Evolutionary conservation across 164 flowering plant genomes (phyloP).

Genomic region (Chimonanthus praecox): DNA sequence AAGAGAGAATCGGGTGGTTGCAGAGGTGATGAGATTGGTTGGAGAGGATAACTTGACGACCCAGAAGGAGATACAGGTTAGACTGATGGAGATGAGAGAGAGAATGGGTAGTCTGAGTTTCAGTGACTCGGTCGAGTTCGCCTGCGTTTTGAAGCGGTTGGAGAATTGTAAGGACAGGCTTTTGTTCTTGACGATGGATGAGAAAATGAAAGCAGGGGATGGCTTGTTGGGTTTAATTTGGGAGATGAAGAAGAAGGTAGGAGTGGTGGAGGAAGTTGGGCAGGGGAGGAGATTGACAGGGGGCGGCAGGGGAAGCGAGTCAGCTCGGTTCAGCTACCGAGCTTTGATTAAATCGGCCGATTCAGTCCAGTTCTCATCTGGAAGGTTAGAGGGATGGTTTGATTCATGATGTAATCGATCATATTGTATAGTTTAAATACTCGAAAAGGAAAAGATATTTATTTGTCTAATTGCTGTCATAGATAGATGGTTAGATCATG

Average conservation of each 20-base stretch:
- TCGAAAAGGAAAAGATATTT: background rate
- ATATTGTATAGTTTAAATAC: too few relatives aligned
- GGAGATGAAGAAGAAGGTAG: slow-evolving; percentile 33
- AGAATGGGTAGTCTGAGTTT: slow-evolving; percentile 35
- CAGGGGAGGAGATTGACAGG: slow-evolving; percentile 12
- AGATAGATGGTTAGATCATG: too few relatives aligned
- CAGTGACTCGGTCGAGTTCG: slow-evolving; percentile 44
- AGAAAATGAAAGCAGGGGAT: slow-evolving; percentile 23
- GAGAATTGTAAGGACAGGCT: slow-evolving; percentile 45
- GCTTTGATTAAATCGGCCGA: slow-evolving; percentile 16
- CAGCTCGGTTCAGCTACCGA: slow-evolving; percentile 37
- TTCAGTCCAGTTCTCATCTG: slow-evolving; percentile 36
- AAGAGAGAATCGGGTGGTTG: slow-evolving; percentile 31
- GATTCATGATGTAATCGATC: background rate
- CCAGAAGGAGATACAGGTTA: slow-evolving; percentile 37
- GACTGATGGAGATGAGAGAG: slow-evolving; percentile 38
- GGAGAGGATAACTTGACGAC: slow-evolving; percentile 35
- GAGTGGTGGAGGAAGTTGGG: slow-evolving; percentile 16
- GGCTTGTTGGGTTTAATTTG: slow-evolving; percentile 40
- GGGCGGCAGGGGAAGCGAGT: slow-evolving; percentile 28
- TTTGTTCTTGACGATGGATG: slow-evolving; percentile 22
- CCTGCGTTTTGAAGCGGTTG: slow-evolving; percentile 34
- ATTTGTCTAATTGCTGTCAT: too few relatives aligned
- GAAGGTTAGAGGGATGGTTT: slow-evolving; percentile 5
- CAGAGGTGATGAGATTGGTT: slow-evolving; percentile 36